Evolutionary conservation across 2,329 filamentous ascomycete genomes (phyloP).

Genomic region (Diaporthe citri): DNA sequence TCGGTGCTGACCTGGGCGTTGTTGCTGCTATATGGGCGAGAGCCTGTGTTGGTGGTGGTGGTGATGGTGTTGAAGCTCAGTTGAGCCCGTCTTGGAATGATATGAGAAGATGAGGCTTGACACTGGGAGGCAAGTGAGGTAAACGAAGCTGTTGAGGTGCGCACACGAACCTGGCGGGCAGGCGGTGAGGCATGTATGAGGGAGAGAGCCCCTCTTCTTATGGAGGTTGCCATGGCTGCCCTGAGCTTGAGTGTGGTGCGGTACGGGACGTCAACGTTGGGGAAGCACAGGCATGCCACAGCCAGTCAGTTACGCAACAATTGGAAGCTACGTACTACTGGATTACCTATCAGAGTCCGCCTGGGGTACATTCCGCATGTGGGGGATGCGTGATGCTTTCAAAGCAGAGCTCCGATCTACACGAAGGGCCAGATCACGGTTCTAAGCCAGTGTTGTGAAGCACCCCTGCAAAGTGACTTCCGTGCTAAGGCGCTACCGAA

Average conservation of each 20-base stretch:
- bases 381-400: neutral
- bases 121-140: neutral
- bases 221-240: neutral
- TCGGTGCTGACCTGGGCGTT: neutral
- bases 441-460: too few species aligned
- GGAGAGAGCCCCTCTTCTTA: constrained; percentile 5
- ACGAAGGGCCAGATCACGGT: too few species aligned
- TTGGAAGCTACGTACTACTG: neutral
- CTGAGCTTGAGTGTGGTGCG: neutral
- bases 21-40: constrained; percentile 19
- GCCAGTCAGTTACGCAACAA: neutral
- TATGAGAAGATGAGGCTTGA: neutral
- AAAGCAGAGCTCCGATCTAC: neutral
- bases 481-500: too few species aligned
- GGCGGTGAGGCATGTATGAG: neutral
- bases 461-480: too few species aligned
- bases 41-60: neutral
- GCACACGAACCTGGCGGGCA: neutral
- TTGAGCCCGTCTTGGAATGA: neutral
- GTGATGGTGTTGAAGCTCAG: neutral
- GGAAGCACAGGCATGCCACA: neutral
- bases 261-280: neutral
- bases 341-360: neutral
- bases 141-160: neutral
- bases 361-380: neutral